Evolutionary conservation across 805 yeast species (phyloP), one percentile per base, ranked within the genome.

Genomic region (Myxozyma vanderwaltii): DNA sequence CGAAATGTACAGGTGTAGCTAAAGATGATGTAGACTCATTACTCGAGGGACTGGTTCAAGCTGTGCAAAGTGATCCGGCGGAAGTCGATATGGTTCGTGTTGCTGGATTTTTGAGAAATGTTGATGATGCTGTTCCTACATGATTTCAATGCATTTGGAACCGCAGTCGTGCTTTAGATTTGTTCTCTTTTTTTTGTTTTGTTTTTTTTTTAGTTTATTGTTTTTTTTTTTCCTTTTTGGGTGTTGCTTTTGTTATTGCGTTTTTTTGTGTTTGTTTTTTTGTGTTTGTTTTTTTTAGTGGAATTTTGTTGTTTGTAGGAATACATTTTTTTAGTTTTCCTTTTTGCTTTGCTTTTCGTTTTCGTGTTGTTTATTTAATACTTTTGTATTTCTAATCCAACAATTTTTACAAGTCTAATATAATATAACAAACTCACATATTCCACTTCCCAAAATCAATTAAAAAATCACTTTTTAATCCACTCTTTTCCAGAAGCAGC

Each of bases 1-100:
- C 96, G 27, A 77, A 90, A 52, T 91, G 98, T 76, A 88, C 96
- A 2, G 94, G 94, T 26, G 92, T 90, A 27, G 91, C 85, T 48
- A 88, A 87, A 54, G 82, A 81, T 54, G 86, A 85, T 63, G 95
- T 94, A 33, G 96, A 89, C 71, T 82, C 79, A 54, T 80, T 94
- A 67, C 78, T 92, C 51, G 94, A 89, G 64, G 96, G 92, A 3
- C 78, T 92, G 51, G 82, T 94, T 33, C 88, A 86, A 69, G 96
- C 97, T 19, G 97, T 92, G 4, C 96, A 91, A 63, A 87, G 92
- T 62, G 91, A 86, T 70, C 87, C 89, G 1, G 87, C 82, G 62
- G 86, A 82, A 61, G 82, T 83, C 38, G 87, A 83, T 68, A 77
- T 83, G 68, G 80, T 80, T 24, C 71, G 83, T 38, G 82, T 81